Evolutionary conservation across 768 basidiomycete species (phyloP), one percentile per base, ranked within the genome.

Genomic region (Amanita phalloides): DNA sequence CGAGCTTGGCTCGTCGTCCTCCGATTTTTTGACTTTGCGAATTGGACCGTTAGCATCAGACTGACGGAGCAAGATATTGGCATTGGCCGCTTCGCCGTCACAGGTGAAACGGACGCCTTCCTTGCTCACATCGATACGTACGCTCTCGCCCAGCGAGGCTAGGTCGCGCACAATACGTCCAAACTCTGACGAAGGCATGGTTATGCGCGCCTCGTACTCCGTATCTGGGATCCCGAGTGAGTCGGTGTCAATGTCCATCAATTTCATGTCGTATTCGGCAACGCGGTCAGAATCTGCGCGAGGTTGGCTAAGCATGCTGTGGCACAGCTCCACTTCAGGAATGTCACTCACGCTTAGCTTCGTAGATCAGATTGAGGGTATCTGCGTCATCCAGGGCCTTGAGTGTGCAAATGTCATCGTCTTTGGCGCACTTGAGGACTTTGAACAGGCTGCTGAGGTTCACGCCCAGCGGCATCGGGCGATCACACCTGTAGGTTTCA

Each of bases 201-300:
- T 83, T 45, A 98, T 83, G 51, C 86, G 84, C 3, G 91, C 90
- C 60, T 98, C 95, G 67, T 98, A 99, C 46, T 94, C 87, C 2
- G 96, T 99, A 57, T 97, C 94, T 13, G 96, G 96, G 61, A 98
- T 98, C 45, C 86, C 86, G 48, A 98, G 85, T 42, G 81, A 84
- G 68, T 99, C 96, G 21, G 90, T 74, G 66, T 99, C 95, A 62
- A 99, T 99, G 61, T 98, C 95, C 95, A 99, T 97, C 49, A 98
- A 81, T 67, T 98, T 98, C 86, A 99, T 90, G 60, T 96, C 93
- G 70, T 99, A 99, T 64, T 97, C 91, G 23, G 93, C 92, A 49
- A 98, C 85, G 56, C 96, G 83, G 66, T 96, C 95, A 3, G 84
- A 79, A 68, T 83, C 94, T 96, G 50, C 42, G 35, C 38, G 41